Evolutionary conservation across 768 basidiomycete genomes (phyloP).

Genomic region (Tylopilus balloui): DNA sequence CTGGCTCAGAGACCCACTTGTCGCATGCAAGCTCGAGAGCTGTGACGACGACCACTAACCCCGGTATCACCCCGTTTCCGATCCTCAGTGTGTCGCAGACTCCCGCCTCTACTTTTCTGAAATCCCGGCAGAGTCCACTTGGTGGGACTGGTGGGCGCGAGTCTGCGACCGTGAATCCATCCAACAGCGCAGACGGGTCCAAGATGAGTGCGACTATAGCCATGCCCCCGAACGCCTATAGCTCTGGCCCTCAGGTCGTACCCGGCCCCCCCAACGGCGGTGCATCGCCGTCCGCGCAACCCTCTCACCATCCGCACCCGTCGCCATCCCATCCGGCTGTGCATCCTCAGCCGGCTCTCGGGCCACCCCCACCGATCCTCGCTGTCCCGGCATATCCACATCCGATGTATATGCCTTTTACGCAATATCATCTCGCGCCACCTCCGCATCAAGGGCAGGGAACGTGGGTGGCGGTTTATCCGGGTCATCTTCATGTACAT

Average conservation of each 20-base stretch:
- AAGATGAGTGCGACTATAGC: constrained; percentile 7
- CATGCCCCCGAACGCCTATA: constrained; percentile 5
- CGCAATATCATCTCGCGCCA: constrained; percentile 17
- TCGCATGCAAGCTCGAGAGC: not conserved
- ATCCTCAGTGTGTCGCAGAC: constrained; percentile 16
- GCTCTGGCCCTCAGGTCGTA: not conserved
- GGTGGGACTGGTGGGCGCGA: not conserved
- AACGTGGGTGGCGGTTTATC: constrained; percentile 25
- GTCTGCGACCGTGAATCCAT: not conserved
- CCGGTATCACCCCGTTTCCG: constrained; percentile 16
- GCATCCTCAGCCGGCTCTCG: constrained; percentile 8
- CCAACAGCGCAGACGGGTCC: not conserved
- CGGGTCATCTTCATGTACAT: constrained; percentile 16
- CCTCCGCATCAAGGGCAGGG: constrained; percentile 16
- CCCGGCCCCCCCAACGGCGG: not conserved
- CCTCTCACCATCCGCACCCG: constrained; percentile 5
- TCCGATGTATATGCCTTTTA: constrained; percentile 21
- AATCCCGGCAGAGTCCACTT: not conserved
- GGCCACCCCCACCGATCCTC: constrained; percentile 15
- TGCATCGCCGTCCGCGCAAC: constrained; percentile 3
- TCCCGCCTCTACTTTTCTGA: not conserved
- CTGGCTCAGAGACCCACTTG: not conserved
- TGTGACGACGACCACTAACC: not conserved
- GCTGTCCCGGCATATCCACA: constrained; percentile 17
- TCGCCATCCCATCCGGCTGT: constrained; percentile 9